phyloP scores from a whole-genome alignment of 1,139 yeast species.

The Kodamaea ohmeri region DNA sequence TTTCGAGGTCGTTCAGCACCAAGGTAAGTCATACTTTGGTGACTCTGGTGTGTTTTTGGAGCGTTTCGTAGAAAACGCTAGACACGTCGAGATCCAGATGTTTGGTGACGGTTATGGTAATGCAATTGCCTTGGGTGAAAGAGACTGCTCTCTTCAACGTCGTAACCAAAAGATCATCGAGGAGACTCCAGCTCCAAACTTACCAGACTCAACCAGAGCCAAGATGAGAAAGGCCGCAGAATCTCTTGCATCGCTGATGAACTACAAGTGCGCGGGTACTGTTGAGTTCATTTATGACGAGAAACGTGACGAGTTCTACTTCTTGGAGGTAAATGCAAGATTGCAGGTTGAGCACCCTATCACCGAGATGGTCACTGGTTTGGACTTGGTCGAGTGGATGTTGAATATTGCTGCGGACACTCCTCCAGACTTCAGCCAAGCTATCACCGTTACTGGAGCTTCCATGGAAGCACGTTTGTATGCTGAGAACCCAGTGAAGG shows the following conservation, averaged over 20 bases:
- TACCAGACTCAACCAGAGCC: slow-evolving; percentile 73
- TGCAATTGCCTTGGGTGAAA: slow-evolving; percentile 91
- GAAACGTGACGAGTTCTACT: slow-evolving; percentile 81
- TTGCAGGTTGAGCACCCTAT: slow-evolving; percentile 97
- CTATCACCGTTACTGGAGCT: slow-evolving; percentile 69
- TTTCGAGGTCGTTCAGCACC: slow-evolving; percentile 88
- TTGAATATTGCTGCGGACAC: slow-evolving; percentile 82
- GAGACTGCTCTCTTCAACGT: slow-evolving; percentile 96
- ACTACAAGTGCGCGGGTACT: slow-evolving; percentile 95
- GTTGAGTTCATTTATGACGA: slow-evolving; percentile 94
- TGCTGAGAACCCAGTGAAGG: slow-evolving; percentile 95
- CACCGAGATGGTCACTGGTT: slow-evolving; percentile 91
- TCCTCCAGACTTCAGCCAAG: slow-evolving; percentile 71
- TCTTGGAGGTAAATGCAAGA: slow-evolving; percentile 94
- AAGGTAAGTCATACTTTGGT: slow-evolving; percentile 88
- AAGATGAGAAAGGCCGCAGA: slow-evolving; percentile 84
- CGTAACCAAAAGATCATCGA: slow-evolving; percentile 95
- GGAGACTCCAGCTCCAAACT: slow-evolving; percentile 95
- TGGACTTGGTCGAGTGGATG: slow-evolving; percentile 98
- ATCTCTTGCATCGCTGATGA: slow-evolving; percentile 72
- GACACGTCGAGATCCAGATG: slow-evolving; percentile 96
- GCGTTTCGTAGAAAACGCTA: slow-evolving; percentile 86
- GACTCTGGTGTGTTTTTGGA: slow-evolving; percentile 94
- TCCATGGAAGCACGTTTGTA: slow-evolving; percentile 95
- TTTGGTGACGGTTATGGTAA: slow-evolving; percentile 93